Base-by-base conservation (phyloP, 352 stramenopile species). In the Vaucheria bursata region DNA sequence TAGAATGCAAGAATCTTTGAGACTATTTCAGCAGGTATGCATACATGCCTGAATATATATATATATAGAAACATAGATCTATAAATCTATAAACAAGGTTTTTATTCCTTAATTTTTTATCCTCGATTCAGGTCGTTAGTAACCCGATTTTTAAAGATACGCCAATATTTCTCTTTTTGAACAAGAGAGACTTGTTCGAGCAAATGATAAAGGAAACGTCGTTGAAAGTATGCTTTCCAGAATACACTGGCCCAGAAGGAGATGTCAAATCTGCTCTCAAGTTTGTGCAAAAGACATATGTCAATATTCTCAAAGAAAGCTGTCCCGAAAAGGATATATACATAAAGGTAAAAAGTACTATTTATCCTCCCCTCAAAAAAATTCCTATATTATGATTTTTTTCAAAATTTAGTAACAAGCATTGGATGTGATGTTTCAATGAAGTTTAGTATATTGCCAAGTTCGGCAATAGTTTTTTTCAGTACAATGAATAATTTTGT, bases 181-280 rank as follows among this genome's bases (percentile, higher is more conserved):
- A 98, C 89, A 98, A 98, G 87, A 94, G 94, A 80, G 94, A 98
- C 87, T 84, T 98, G 40, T 98, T 97, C 81, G 89, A 93, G 79
- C 91, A 97, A 85, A 97, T 97, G 87, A 97, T 98, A n/a, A 64
- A 71, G 36, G 75, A 74, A 18, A 79, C 73, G n/a, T 75, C 77
- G 1, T 40, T 82, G n/a, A 53, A 70, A 18, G 77, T 67, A 5
- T 85, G 79, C 52, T 85, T 85, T 67, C 77, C 78, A 18, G 77
- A 84, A 18, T 85, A 82, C 59, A 67, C 36, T 25, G 79, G 79
- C 1, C 67, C 68, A 12, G 52, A 83, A 8, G 37, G 64, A 3
- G 76, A 84, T 68, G 79, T 83, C 2, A 66, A 84, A 52, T 70
- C 69, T 3, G 79, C 79, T 12, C 76, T 85, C 8, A 34, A 34